Conservation (phyloP, 139 green algal species). For the Haematococcus sp. region DNA sequence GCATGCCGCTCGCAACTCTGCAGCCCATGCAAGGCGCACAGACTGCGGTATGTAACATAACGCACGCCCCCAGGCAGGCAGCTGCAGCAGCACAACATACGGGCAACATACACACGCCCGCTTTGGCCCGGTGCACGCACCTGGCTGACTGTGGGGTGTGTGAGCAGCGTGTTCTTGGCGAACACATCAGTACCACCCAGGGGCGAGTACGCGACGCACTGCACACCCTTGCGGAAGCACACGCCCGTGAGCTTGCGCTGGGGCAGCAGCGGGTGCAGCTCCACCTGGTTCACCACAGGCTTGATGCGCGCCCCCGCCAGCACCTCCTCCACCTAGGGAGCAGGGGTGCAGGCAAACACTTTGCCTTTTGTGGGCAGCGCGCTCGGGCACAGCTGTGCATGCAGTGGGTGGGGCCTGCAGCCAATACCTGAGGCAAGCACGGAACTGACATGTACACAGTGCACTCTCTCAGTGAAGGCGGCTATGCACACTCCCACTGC, state of each 20-base stretch:
- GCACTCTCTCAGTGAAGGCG: too few species aligned
- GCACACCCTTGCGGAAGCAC: conserved; percentile 67
- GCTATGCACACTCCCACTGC: too few species aligned
- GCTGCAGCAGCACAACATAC: too few species aligned
- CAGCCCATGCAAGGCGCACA: too few species aligned
- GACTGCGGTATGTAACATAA: too few species aligned
- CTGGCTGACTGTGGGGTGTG: conserved; percentile 1
- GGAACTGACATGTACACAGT: too few species aligned
- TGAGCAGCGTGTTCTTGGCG: not conserved
- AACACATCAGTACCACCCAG: conserved; percentile 37
- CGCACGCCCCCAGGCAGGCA: too few species aligned
- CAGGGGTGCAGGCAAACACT: not conserved
- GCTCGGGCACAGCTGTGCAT: not conserved
- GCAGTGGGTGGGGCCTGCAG: not conserved
- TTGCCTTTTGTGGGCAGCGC: not conserved
- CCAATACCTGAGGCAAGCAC: too few species aligned
- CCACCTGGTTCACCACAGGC: conserved; percentile 76
- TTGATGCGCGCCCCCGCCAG: conserved; percentile 50
- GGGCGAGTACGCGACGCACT: conserved; percentile 67
- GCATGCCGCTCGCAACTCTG: too few species aligned
- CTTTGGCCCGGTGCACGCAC: too few species aligned
- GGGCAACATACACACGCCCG: too few species aligned
- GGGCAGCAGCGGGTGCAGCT: conserved; percentile 78
- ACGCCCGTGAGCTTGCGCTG: conserved; percentile 77
- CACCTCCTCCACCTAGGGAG: conserved; percentile 64